Evolutionary conservation across 2,329 filamentous ascomycete genomes (phyloP).

Genomic region (Alternaria sp.): DNA sequence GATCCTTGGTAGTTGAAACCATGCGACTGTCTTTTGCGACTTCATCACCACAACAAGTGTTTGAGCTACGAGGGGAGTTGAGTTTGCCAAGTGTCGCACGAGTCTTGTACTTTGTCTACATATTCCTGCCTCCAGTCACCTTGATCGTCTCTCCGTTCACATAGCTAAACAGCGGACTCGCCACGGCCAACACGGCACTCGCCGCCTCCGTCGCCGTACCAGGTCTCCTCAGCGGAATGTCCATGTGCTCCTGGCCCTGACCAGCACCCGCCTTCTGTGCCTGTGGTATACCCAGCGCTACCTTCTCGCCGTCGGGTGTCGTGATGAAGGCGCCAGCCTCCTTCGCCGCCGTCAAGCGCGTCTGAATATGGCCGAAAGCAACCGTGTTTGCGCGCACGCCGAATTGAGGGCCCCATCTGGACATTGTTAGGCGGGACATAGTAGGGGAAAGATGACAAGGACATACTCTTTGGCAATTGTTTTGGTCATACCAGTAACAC

Average conservation of each 20-base stretch:
- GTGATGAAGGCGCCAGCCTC: conserved; percentile 82
- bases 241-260: conserved; percentile 57
- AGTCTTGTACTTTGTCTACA: conserved; percentile 52
- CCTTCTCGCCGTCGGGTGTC: conserved; percentile 71
- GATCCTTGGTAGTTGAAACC: conserved; percentile 28
- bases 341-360: conserved; percentile 82
- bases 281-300: conserved; percentile 53
- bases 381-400: conserved; percentile 85
- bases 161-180: conserved; percentile 83
- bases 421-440: conserved; percentile 13
- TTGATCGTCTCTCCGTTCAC: conserved; percentile 87
- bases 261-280: conserved; percentile 54
- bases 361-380: conserved; percentile 83
- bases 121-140: conserved; percentile 78
- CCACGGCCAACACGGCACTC: conserved; percentile 76
- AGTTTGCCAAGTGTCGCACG: not conserved
- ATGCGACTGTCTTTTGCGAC: not conserved
- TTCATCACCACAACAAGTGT: conserved; percentile 15
- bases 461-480: conserved; percentile 80
- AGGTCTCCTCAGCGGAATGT: conserved; percentile 80
- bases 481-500: conserved; percentile 82
- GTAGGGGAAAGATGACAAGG: not conserved
- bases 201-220: conserved; percentile 84
- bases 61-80: conserved; percentile 4
- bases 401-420: conserved; percentile 77